phyloP scores from a whole-genome alignment of 2,329 filamentous ascomycete genomes.

The Phoma sp. region DNA sequence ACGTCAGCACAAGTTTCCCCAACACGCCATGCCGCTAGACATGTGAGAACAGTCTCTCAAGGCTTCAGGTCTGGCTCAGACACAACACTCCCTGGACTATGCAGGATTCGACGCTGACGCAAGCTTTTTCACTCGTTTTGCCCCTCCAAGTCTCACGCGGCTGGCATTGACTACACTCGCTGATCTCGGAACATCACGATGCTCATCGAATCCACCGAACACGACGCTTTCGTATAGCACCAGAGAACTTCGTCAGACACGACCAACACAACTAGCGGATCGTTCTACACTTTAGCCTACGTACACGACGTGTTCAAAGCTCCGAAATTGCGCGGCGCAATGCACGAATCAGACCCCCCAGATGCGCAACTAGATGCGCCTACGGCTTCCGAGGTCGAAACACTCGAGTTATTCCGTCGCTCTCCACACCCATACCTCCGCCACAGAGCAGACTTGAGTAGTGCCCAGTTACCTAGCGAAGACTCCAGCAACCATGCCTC shows the following conservation, averaged over 20 bases:
- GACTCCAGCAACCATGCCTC: constrained; percentile 28
- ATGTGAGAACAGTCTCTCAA: constrained; percentile 35
- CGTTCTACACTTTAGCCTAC: neutral
- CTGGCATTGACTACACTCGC: constrained; percentile 20
- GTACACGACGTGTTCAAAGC: constrained; percentile 14
- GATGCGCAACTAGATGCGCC: constrained; percentile 29
- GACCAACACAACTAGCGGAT: neutral
- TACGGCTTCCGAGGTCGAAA: constrained; percentile 32
- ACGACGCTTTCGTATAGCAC: constrained; percentile 19
- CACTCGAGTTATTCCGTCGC: constrained; percentile 45
- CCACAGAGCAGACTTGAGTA: constrained; percentile 34
- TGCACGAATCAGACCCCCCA: constrained; percentile 22
- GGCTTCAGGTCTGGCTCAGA: constrained; percentile 21
- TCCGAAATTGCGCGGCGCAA: constrained; percentile 12
- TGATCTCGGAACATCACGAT: constrained; percentile 6
- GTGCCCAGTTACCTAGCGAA: constrained; percentile 24
- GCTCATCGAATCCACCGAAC: constrained; percentile 19
- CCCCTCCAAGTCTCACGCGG: neutral
- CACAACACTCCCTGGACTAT: constrained; percentile 21
- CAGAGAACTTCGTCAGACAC: neutral
- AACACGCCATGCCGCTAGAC: constrained; percentile 32
- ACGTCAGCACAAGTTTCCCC: constrained; percentile 36
- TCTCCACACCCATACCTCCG: constrained; percentile 49
- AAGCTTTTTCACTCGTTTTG: constrained; percentile 6
- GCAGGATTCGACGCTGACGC: constrained; percentile 17